Evolutionary conservation across 2,329 filamentous ascomycete species (phyloP).

Genomic region (Colletotrichum eleusines): DNA sequence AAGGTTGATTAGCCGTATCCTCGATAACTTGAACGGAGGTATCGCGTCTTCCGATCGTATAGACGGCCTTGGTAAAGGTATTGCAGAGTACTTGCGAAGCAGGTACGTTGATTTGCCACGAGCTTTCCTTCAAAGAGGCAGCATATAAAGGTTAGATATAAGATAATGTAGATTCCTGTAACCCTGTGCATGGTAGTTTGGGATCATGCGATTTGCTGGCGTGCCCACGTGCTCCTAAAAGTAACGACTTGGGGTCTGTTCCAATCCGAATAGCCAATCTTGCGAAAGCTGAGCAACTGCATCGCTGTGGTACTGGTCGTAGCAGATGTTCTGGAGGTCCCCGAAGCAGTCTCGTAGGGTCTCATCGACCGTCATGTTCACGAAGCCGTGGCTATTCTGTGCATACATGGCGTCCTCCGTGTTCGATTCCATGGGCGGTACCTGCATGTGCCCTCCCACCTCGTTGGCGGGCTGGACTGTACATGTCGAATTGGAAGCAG

Average conservation of each 20-base stretch:
- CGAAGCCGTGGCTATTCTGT: slow-evolving; percentile 16
- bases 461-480: background rate
- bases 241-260: slow-evolving; percentile 20
- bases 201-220: slow-evolving; percentile 38
- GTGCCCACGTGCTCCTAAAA: background rate
- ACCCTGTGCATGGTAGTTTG: too few species aligned
- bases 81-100: slow-evolving; percentile 52
- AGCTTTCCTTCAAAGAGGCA: slow-evolving; percentile 50
- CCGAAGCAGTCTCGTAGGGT: slow-evolving; percentile 55
- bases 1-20: slow-evolving; percentile 20
- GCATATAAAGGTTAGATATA: slow-evolving; percentile 1
- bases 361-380: slow-evolving; percentile 52
- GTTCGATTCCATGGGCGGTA: background rate
- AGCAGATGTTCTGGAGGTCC: slow-evolving; percentile 44
- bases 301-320: slow-evolving; percentile 45
- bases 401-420: slow-evolving; percentile 16
- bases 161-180: slow-evolving; percentile 18
- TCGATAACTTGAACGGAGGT: slow-evolving; percentile 40
- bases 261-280: slow-evolving; percentile 44
- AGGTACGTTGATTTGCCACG: slow-evolving; percentile 52
- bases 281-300: slow-evolving; percentile 45
- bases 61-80: slow-evolving; percentile 54
- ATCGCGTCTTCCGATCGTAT: slow-evolving; percentile 41
- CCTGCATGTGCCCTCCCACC: background rate
- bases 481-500: background rate